Percentiles rank a stretch among this genome's conserved stretches.
These are phyloP conservation scores for Ensete ventricosum DNA, from an alignment of 176 grass and related monocot species.

Conservation along the genomic window DNA sequence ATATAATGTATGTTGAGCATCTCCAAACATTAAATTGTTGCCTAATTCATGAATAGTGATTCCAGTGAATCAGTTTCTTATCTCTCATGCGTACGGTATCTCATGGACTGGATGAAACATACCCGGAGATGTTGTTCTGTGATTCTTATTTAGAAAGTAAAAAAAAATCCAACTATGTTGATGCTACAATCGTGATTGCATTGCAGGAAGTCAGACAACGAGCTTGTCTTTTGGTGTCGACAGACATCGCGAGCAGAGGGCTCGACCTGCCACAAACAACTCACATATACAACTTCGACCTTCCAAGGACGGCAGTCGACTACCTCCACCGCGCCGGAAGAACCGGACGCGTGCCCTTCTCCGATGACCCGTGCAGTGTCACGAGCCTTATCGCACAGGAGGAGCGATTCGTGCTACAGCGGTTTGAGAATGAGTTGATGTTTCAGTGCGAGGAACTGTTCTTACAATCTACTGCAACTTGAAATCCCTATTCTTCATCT, in stretches of 20 bases:
- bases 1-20: too few species aligned
- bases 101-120: too few species aligned
- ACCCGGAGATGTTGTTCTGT: too few species aligned
- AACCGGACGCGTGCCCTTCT: conserved; percentile 62
- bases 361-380: conserved; percentile 45
- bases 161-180: not conserved
- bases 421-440: conserved; percentile 81
- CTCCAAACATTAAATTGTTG: too few species aligned
- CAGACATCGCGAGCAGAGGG: conserved; percentile 72
- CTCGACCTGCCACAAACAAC: conserved; percentile 85
- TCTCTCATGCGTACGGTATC: too few species aligned
- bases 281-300: conserved; percentile 89
- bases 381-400: conserved; percentile 58
- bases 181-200: not conserved
- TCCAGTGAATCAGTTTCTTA: too few species aligned
- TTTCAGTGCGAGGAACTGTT: conserved; percentile 45
- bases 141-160: too few species aligned
- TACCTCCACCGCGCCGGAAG: conserved; percentile 87
- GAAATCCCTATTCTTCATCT: not conserved
- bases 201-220: conserved; percentile 51
- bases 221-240: conserved; percentile 72
- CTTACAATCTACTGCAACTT: conserved; percentile 24
- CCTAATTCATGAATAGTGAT: too few species aligned
- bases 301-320: conserved; percentile 54
- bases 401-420: conserved; percentile 57